Conservation (phyloP, 2,329 filamentous ascomycete genomes). For the Corynespora cassiicola region DNA sequence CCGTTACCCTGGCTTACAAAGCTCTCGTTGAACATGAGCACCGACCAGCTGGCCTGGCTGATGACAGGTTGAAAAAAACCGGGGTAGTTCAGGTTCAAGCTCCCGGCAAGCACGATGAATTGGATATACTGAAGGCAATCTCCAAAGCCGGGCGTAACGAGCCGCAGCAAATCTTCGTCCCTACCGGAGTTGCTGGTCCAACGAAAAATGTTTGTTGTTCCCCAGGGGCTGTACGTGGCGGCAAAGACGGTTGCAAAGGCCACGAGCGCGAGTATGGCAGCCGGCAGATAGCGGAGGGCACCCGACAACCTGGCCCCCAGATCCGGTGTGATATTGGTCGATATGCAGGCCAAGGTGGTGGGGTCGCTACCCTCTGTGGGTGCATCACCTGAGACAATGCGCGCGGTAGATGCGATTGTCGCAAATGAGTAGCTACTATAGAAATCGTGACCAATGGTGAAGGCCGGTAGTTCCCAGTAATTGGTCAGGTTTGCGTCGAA, state of each 20-base stretch:
- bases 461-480: slow-evolving; percentile 67
- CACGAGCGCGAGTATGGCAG: slow-evolving; percentile 78
- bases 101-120: slow-evolving; percentile 87
- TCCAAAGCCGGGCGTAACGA: slow-evolving; percentile 94
- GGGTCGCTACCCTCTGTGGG: too few relatives aligned
- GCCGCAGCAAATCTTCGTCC: slow-evolving; percentile 86
- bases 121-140: slow-evolving; percentile 98
- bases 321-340: slow-evolving; percentile 82
- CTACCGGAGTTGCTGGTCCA: slow-evolving; percentile 99
- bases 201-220: slow-evolving; percentile 84
- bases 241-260: slow-evolving; percentile 84
- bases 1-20: slow-evolving; percentile 75
- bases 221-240: slow-evolving; percentile 92
- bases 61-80: slow-evolving; percentile 93
- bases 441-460: slow-evolving; percentile 77
- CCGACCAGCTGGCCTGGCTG: slow-evolving; percentile 87
- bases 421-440: slow-evolving; percentile 85
- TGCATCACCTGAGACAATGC: slow-evolving; percentile 76
- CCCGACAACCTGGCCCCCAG: slow-evolving; percentile 73
- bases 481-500: slow-evolving; percentile 67
- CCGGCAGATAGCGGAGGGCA: slow-evolving; percentile 76
- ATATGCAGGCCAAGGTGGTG: slow-evolving; percentile 78
- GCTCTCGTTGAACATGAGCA: slow-evolving; percentile 91
- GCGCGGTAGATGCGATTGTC: slow-evolving; percentile 76
- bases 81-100: slow-evolving; percentile 85